phyloP scores from a whole-genome alignment of 169 alveolate species.

The Amoebophrya sp. region DNA sequence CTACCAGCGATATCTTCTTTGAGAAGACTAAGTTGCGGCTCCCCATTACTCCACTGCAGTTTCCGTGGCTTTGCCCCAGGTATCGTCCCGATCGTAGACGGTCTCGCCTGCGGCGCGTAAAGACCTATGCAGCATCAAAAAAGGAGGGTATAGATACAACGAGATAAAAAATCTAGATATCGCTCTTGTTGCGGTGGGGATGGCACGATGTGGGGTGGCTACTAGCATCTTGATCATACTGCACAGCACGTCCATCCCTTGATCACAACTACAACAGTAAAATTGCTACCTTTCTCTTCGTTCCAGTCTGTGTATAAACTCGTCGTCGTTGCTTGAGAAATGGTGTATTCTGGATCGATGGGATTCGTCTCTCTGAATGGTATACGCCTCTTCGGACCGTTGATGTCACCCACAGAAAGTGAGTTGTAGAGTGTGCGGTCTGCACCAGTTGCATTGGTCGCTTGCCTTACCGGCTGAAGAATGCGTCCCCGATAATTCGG shows the following conservation, averaged over 20 bases:
- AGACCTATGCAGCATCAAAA: too few relatives aligned
- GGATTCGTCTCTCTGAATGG: slow-evolving; percentile 1
- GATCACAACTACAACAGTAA: not conserved
- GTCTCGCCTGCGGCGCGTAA: not conserved
- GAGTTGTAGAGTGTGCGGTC: not conserved
- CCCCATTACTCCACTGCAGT: slow-evolving; percentile 34
- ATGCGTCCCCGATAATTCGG: not conserved
- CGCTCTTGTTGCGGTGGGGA: not conserved
- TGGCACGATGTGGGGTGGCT: too few relatives aligned
- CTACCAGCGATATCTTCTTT: slow-evolving; percentile 34
- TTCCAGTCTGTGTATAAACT: not conserved
- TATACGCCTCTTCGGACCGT: not conserved
- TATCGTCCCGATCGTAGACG: not conserved
- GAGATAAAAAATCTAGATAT: not conserved
- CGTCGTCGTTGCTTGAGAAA: not conserved
- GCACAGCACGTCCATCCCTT: too few relatives aligned
- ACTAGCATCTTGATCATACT: too few relatives aligned
- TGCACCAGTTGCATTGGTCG: too few relatives aligned
- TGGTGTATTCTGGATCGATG: not conserved
- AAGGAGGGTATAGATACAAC: not conserved
- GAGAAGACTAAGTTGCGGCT: slow-evolving; percentile 29
- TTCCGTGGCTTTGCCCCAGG: slow-evolving; percentile 30
- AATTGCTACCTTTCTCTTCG: not conserved
- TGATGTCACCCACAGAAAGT: not conserved
- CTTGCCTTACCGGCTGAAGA: too few relatives aligned